Evolutionary conservation across 2,329 filamentous ascomycete genomes (phyloP).

Genomic region (Fusarium sp.): DNA sequence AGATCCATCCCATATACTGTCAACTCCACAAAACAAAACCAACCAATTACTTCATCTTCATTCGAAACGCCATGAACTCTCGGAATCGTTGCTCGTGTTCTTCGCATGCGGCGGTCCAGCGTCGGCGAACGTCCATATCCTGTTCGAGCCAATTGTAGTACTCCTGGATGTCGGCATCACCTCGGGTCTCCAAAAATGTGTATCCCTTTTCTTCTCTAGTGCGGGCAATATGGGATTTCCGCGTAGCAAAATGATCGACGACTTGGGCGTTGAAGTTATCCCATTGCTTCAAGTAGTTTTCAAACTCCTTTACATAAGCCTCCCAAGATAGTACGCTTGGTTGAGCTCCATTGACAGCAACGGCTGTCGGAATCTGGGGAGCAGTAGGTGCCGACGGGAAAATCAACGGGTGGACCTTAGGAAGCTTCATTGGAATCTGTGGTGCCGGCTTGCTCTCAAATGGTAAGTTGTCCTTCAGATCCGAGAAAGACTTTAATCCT

Average conservation of each 20-base stretch:
- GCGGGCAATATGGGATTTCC: slow-evolving; percentile 61
- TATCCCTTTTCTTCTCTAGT: slow-evolving; percentile 61
- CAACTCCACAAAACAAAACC: slow-evolving; percentile 26
- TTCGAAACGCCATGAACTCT: slow-evolving; percentile 68
- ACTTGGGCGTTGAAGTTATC: slow-evolving; percentile 66
- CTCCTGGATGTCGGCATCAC: slow-evolving; percentile 65
- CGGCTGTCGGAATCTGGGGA: slow-evolving; percentile 63
- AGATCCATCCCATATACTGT: slow-evolving; percentile 23
- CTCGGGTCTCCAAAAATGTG: slow-evolving; percentile 61
- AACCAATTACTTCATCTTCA: slow-evolving; percentile 59
- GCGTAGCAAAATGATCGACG: slow-evolving; percentile 69
- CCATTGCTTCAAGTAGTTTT: slow-evolving; percentile 67
- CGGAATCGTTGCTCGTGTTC: slow-evolving; percentile 72
- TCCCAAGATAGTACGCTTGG: slow-evolving; percentile 62
- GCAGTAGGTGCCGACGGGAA: slow-evolving; percentile 67
- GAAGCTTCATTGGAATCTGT: slow-evolving; percentile 57
- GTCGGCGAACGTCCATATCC: slow-evolving; percentile 73
- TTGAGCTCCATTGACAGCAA: slow-evolving; percentile 61
- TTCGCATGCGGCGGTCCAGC: slow-evolving; percentile 73
- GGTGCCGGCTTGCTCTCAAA: slow-evolving; percentile 68
- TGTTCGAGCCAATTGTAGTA: slow-evolving; percentile 75
- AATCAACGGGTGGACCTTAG: slow-evolving; percentile 55
- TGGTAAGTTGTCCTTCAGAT: slow-evolving; percentile 70
- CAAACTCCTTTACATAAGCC: slow-evolving; percentile 69
- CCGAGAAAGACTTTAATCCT: slow-evolving; percentile 69